Base-by-base conservation (phyloP, 2,329 filamentous ascomycete species). In the Apiospora kogelbergensis region DNA sequence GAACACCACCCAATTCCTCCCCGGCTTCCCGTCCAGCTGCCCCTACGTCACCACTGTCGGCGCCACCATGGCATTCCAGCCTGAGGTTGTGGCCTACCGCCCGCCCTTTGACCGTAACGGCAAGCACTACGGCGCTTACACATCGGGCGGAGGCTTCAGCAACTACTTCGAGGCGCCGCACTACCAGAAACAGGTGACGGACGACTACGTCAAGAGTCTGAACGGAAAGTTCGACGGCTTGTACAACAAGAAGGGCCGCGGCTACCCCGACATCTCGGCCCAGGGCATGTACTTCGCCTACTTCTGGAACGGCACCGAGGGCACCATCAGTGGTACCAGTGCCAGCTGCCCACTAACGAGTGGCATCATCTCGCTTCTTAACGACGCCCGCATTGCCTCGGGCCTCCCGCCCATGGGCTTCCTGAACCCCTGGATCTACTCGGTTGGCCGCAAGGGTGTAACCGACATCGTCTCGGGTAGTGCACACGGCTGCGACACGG, bases 281-380 rank as follows among this genome's bases (percentile, higher is more conserved):
- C 88, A 92, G 57, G 78, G 77, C 9, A 74, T 75, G 45, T 76
- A 74, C 3, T 77, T 77, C 68, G 76, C 73, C 30, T 76, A 80
- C 46, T 66, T 77, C 7, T 66, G 73, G 2, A 72, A 75, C 42
- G 77, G 78, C 40, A 71, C 68, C 30, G 67, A 75, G 76, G 79
- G 71, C 76, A 78, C 67, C 76, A 80, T 72, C 77, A 79, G 64
- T 63, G 80, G 80, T 17, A 82, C 80, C 0, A 84, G 83, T 68
- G 90, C 90, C 0, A 85, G 90, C 2, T 81, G 88, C 0, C 91
- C 91, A 0, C 81, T 89, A 0, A 85, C 90, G 66, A 89, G 90
- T 0, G 85, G 85, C 20, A 84, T 93, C 71, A 81, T 93, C 65
- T 84, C 87, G 0, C 83, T 92, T 45, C 78, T 93, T 66, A 93